Percentiles rank a stretch among this genome's conserved stretches.
Conservation (phyloP, 306 rosid species). For the Mucuna pruriens region DNA sequence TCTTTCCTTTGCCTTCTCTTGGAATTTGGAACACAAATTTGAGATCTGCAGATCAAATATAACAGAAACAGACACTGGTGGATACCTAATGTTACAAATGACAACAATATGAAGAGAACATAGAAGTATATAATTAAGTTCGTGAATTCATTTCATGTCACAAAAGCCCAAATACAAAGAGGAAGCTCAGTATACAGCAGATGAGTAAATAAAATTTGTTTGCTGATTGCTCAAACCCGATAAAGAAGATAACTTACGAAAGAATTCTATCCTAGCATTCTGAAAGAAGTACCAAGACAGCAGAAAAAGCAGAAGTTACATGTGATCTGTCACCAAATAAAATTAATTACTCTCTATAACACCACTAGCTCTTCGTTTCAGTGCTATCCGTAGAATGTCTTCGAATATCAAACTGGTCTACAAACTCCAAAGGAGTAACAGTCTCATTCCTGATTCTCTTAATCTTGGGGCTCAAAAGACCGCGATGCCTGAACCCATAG, state of each 20-base stretch:
- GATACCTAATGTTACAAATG: constrained; percentile 6
- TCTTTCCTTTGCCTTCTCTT: constrained; percentile 1
- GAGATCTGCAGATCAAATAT: constrained; percentile 10
- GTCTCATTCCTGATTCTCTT: constrained; percentile 93
- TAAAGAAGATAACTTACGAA: constrained; percentile 53
- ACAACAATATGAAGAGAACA: constrained; percentile 26
- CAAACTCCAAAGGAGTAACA: constrained; percentile 72
- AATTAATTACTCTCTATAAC: constrained; percentile 51
- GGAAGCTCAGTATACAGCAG: constrained; percentile 46
- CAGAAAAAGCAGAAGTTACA: constrained; percentile 46
- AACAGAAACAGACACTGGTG: constrained; percentile 10
- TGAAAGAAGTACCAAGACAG: constrained; percentile 47
- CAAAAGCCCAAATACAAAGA: constrained; percentile 26
- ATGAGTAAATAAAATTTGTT: constrained; percentile 51
- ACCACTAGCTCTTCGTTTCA: constrained; percentile 58
- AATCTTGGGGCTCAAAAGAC: constrained; percentile 91
- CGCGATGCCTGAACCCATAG: constrained; percentile 91
- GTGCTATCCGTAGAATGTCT: constrained; percentile 47
- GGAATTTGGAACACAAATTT: constrained; percentile 17
- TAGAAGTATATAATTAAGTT: constrained; percentile 18
- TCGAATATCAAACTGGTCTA: constrained; percentile 82
- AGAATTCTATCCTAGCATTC: constrained; percentile 65
- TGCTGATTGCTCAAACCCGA: constrained; percentile 48
- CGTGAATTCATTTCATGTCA: constrained; percentile 31
- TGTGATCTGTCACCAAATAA: constrained; percentile 48